Conservation (phyloP, 1,284 basidiomycete genomes). For the Cryptococcus hybrid region DNA sequence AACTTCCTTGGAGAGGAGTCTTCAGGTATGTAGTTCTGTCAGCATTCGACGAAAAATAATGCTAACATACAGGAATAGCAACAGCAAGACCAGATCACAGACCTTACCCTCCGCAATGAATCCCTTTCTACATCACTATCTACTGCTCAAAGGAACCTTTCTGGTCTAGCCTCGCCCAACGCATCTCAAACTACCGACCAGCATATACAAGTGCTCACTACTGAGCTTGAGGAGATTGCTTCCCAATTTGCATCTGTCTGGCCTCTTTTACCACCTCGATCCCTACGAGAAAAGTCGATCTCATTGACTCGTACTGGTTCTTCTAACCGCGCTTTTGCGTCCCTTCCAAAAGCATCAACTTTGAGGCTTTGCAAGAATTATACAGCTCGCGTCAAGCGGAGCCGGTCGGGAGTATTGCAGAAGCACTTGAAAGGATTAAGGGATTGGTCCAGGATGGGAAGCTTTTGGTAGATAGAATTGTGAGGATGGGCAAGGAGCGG, state of each 20-base stretch:
- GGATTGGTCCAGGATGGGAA: constrained; percentile 76
- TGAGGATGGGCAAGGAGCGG: constrained; percentile 79
- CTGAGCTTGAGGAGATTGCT: constrained; percentile 61
- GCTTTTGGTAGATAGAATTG: constrained; percentile 72
- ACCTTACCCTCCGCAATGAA: constrained; percentile 34
- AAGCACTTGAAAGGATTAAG: constrained; percentile 70
- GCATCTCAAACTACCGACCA: constrained; percentile 26
- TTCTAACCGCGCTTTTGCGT: constrained; percentile 45
- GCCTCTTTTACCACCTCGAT: constrained; percentile 72
- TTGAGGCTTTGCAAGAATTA: constrained; percentile 45
- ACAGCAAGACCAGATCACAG: constrained; percentile 43
- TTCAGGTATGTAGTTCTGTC: constrained; percentile 49
- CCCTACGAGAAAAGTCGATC: constrained; percentile 65
- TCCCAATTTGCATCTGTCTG: constrained; percentile 70
- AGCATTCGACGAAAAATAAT: neutral
- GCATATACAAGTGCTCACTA: constrained; percentile 27
- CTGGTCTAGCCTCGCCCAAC: constrained; percentile 17
- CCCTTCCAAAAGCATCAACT: constrained; percentile 51
- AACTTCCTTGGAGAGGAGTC: constrained; percentile 56
- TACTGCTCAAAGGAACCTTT: constrained; percentile 31
- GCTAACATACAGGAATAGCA: constrained; percentile 19
- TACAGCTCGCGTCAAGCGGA: constrained; percentile 20
- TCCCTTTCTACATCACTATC: constrained; percentile 31
- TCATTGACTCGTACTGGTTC: constrained; percentile 57
- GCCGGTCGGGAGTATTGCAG: constrained; percentile 56